Base-by-base conservation (phyloP, 768 basidiomycete species). In the Boletus eberwhitei region DNA sequence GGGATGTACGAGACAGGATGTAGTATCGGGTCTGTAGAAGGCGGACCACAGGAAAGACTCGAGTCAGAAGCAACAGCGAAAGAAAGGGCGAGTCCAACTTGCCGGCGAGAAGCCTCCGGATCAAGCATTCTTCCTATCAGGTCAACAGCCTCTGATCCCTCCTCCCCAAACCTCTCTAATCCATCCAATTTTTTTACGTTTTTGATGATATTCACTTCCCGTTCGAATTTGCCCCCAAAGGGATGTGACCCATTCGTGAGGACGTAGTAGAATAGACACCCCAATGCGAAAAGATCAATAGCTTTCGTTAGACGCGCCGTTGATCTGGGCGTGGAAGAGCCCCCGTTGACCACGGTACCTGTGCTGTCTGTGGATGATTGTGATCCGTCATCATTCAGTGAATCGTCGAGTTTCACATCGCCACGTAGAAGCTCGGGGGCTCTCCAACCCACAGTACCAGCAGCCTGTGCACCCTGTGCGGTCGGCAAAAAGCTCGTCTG, bases 401-500 rank as follows among this genome's bases (percentile, higher is more conserved):
- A 64, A 47, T 95, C 93, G 63, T 97, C 91, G 55, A 98, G 77
- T 69, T 90, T 91, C 53, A 99, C 96, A 51, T 97, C 93, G 3
- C 96, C 96, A 22, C 90, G 78, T 42, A 99, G 73, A 59, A 98
- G 94, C 74, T 99, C 97, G 0, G 97, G 97, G 0, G 97, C 97
- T 5, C 97, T 84, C 93, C 97, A 99, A 1, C 97, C 97, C 19
- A 95, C 88, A 1, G 95, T 96, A 14, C 97, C 97, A 11, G 91
- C 93, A 21, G 83, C 91, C 75, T 90, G 84, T 32, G 88, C 83
- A 7, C 96, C 93, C 64, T 95, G 88, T 16, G 85, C 84, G 0
- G 96, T 98, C 2, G 95, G 96, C 59, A 93, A 74, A 71, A 98
- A 98, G 64, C 92, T 94, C 48, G 93, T 95, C 79, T 98, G 95